Evolutionary conservation across 345 rosid species (phyloP), one percentile per base, ranked within the genome.

Genomic region (Eucalyptus viminalis): DNA sequence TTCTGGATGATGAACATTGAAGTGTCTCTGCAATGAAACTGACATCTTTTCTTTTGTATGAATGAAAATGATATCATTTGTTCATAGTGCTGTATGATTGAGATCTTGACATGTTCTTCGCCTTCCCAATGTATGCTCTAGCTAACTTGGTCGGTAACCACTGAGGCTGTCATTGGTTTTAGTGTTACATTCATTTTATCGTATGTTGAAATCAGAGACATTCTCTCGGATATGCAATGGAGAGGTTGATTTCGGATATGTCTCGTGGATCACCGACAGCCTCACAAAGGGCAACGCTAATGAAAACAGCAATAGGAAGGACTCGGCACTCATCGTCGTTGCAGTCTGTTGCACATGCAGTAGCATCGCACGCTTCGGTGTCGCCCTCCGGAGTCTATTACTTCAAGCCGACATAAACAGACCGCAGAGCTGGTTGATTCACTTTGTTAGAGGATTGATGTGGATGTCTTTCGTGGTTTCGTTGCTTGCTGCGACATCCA

Each of bases 381-480:
- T 34, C 85, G 96, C 95, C 76, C 89, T 95, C 27, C 92, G 93
- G 94, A 87, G 86, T 88, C 91, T 94, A 13, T n/a, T 87, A 87
- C 56, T 81, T 10, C 88, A 87, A 86, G 56, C 34, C 45, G 72
- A 86, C n/a, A 89, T 67, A 12, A 86, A 86, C 50, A 87, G 80
- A 86, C 44, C 87, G 29, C 56, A 72, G 62, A 69, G 54, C 15
- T 93, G 93, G 95, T 90, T 91, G 88, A 58, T 90, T 91, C 81
- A 87, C 90, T 87, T 95, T 86, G 90, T 92, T 54, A 90, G 96
- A 92, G 97, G 96, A 80, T 56, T 94, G 31, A 86, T 93, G 89
- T 96, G 98, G 98, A 47, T 92, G 49, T 94, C 97, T 8, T 86
- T 96, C 53, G 89, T 96, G 49, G 91, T 93, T 86, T 96, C 99